Evolutionary conservation across 306 rosid species (phyloP).

Genomic region (Pyrus bretschneideri): DNA sequence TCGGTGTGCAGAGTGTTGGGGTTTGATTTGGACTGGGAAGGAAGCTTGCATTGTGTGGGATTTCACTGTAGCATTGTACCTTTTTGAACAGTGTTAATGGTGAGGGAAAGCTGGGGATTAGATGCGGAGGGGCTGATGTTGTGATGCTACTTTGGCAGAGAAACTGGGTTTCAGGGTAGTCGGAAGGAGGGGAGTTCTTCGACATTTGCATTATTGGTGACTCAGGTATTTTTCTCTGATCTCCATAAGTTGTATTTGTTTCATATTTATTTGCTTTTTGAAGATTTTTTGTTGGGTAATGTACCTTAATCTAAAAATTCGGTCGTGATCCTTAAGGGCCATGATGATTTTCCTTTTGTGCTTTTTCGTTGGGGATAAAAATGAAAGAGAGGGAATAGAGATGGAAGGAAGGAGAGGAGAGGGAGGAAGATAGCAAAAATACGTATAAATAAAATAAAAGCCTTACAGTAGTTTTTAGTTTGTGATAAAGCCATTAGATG

Average conservation of each 20-base stretch:
- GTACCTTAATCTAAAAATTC: background rate
- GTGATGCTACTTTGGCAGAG: conserved; percentile 18
- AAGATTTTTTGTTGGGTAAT: background rate
- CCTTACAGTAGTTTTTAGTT: background rate
- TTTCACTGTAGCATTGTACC: background rate
- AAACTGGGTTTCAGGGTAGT: conserved; percentile 22
- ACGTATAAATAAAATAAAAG: background rate
- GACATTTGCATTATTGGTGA: conserved; percentile 39
- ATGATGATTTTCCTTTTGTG: background rate
- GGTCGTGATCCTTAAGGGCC: background rate
- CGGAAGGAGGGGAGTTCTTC: conserved; percentile 40
- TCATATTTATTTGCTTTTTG: background rate
- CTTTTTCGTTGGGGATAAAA: background rate
- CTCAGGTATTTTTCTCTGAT: conserved; percentile 20
- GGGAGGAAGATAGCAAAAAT: background rate
- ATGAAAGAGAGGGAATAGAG: background rate
- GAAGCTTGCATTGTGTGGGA: conserved; percentile 4
- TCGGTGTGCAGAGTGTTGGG: conserved; percentile 24
- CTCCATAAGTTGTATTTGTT: background rate
- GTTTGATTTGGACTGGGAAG: conserved; percentile 7
- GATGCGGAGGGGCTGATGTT: conserved; percentile 18
- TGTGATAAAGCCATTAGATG: background rate
- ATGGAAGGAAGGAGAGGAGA: background rate
- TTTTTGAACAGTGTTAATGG: background rate
- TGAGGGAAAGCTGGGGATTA: conserved; percentile 18